These are phyloP conservation scores for Umbilicus rupestris DNA, from an alignment of 164 flowering plant species.

Conservation along the genomic window DNA sequence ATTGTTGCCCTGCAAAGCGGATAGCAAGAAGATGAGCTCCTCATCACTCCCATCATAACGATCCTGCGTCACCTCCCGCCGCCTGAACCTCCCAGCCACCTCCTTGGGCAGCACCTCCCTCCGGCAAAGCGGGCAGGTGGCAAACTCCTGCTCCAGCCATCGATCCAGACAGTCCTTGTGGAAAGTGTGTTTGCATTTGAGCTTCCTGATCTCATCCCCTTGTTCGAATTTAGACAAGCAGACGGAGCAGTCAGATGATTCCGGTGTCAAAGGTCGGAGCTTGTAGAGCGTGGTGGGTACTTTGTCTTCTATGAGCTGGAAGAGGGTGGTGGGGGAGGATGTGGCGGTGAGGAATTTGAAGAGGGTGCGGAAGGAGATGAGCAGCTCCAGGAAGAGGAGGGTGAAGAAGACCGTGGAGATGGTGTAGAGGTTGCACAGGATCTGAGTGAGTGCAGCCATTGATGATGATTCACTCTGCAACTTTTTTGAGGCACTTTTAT, in stretches of 20 bases:
- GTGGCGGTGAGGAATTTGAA: not conserved
- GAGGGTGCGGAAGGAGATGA: slow-evolving; percentile 5
- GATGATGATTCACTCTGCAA: not conserved
- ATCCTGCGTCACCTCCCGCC: not conserved
- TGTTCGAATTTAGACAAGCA: slow-evolving; percentile 10
- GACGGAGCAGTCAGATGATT: not conserved
- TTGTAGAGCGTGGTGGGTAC: slow-evolving; percentile 8
- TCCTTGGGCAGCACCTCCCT: slow-evolving; percentile 11
- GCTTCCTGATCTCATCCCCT: slow-evolving; percentile 7
- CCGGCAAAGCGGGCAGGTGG: slow-evolving; percentile 13
- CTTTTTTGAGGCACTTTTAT: no score
- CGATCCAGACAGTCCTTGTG: slow-evolving; percentile 10
- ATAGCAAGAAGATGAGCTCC: slow-evolving; percentile 7
- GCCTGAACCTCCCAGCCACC: not conserved
- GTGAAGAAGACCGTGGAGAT: slow-evolving; percentile 8
- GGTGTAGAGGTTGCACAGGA: slow-evolving; percentile 3
- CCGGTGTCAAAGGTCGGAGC: not conserved
- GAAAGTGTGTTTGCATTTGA: slow-evolving; percentile 8
- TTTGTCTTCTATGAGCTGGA: slow-evolving; percentile 8
- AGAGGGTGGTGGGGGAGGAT: not conserved
- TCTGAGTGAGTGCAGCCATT: not conserved
- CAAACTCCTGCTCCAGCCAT: slow-evolving; percentile 7
- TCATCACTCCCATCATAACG: slow-evolving; percentile 8
- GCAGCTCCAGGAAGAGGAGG: slow-evolving; percentile 7
- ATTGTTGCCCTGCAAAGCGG: slow-evolving; percentile 8